Conservation (phyloP, 2,329 filamentous ascomycete species). For the Orbilia blumenaviensis region DNA sequence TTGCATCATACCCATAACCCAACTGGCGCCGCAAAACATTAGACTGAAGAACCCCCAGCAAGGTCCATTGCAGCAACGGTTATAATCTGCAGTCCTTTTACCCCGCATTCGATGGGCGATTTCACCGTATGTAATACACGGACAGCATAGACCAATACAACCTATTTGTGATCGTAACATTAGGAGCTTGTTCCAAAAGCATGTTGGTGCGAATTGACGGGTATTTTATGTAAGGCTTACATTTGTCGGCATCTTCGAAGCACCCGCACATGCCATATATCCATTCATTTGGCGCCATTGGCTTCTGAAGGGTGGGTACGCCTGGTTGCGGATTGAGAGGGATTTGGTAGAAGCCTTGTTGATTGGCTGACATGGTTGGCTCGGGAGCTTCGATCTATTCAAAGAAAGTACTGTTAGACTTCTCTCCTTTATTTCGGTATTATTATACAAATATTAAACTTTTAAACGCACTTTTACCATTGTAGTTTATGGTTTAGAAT, state of each 20-base stretch:
- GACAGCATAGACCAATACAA: conserved; percentile 35
- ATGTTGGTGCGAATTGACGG: background rate
- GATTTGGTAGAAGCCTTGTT: conserved; percentile 26
- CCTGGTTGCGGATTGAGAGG: background rate
- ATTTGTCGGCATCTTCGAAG: conserved; percentile 49
- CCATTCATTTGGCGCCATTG: conserved; percentile 29
- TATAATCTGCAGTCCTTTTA: background rate
- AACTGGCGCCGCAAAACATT: conserved; percentile 57
- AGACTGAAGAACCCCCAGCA: conserved; percentile 60
- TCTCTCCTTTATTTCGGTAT: background rate
- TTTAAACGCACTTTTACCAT: background rate
- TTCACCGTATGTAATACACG: conserved; percentile 45
- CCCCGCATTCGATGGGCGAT: conserved; percentile 19
- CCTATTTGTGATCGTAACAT: background rate
- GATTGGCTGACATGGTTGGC: background rate
- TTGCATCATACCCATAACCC: conserved; percentile 66
- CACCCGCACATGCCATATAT: conserved; percentile 51
- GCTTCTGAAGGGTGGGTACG: background rate
- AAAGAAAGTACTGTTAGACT: background rate
- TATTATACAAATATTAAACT: background rate
- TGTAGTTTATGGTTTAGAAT: background rate
- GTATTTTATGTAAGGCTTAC: conserved; percentile 42
- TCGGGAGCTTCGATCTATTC: background rate
- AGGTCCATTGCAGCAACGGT: conserved; percentile 55
- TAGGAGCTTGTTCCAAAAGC: background rate